A percentile compares a stretch with the other conserved stretches of the same genome.
Evolutionary conservation across 2,329 filamentous ascomycete genomes (phyloP).

Genomic region (Fusarium sororula): DNA sequence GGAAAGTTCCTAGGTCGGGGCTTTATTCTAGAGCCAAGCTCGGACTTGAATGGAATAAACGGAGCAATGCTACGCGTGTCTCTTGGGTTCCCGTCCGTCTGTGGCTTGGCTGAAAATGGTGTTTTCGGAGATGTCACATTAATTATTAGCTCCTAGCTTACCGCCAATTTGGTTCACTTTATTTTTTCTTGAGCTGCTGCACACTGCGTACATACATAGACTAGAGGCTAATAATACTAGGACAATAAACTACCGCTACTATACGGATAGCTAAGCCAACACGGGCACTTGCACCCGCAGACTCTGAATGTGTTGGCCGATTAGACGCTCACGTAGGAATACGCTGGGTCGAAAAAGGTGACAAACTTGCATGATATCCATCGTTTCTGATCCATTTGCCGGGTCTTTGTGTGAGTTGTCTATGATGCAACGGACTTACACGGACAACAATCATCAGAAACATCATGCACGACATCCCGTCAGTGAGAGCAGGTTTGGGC

Average conservation of each 20-base stretch:
- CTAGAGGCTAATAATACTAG: neutral
- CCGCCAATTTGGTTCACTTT: slow-evolving; percentile 32
- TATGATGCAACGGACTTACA: slow-evolving; percentile 3
- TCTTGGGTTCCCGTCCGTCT: neutral
- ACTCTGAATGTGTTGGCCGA: slow-evolving; percentile 5
- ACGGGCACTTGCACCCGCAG: neutral
- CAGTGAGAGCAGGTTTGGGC: slow-evolving; percentile 37
- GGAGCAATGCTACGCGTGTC: slow-evolving; percentile 8
- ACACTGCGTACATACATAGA: neutral
- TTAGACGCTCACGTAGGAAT: neutral
- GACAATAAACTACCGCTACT: neutral
- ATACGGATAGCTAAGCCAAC: neutral
- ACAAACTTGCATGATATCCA: slow-evolving; percentile 5
- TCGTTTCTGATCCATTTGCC: slow-evolving; percentile 6
- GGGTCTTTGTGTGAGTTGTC: slow-evolving; percentile 15
- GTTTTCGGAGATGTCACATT: slow-evolving; percentile 8
- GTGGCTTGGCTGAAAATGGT: slow-evolving; percentile 16
- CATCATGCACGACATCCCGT: slow-evolving; percentile 39
- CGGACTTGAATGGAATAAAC: slow-evolving; percentile 13
- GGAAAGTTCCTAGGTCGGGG: slow-evolving; percentile 22
- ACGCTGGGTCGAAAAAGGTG: neutral
- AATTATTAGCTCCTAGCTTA: slow-evolving; percentile 21
- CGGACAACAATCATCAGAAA: slow-evolving; percentile 15
- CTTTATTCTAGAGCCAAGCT: slow-evolving; percentile 35
- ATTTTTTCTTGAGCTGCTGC: slow-evolving; percentile 12